These are phyloP conservation scores for Cajanus cajan DNA, from an alignment of 306 rosid genomes.

Conservation along the genomic window DNA sequence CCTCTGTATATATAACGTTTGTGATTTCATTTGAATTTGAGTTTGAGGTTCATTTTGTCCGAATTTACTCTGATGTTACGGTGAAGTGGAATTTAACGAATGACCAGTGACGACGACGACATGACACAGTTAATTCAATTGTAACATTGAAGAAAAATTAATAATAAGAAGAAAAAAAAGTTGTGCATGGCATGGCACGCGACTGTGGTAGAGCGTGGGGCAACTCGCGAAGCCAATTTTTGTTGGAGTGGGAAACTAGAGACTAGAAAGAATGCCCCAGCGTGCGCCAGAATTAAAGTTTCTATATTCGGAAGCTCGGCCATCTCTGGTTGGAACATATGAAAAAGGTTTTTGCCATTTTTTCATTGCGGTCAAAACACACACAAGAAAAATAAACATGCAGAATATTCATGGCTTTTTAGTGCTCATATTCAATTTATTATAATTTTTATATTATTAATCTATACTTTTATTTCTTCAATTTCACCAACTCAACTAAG, in stretches of 20 bases:
- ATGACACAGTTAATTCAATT: not conserved
- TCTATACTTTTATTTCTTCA: no score
- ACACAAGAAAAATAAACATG: not conserved
- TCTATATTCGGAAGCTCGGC: conserved; percentile 16
- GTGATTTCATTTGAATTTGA: conserved; percentile 82
- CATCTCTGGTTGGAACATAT: not conserved
- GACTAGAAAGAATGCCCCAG: not conserved
- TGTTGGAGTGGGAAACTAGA: not conserved
- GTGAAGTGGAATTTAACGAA: not conserved
- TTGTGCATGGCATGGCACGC: not conserved
- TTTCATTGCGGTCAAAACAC: conserved; percentile 4
- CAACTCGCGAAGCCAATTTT: conserved; percentile 20
- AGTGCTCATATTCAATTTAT: no score
- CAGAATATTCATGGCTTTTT: not conserved
- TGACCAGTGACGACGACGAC: not conserved
- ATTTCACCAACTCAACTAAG: no score
- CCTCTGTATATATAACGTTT: conserved; percentile 57
- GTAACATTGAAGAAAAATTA: not conserved
- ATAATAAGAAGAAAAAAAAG: not conserved
- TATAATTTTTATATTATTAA: no score
- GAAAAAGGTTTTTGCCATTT: not conserved
- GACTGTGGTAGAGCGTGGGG: conserved; percentile 20
- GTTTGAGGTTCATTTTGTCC: conserved; percentile 61
- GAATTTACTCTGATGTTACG: conserved; percentile 43
- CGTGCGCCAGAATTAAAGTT: not conserved